Evolutionary conservation across 352 stramenopile genomes (phyloP).

Genomic region (Blastocystis sp.): DNA sequence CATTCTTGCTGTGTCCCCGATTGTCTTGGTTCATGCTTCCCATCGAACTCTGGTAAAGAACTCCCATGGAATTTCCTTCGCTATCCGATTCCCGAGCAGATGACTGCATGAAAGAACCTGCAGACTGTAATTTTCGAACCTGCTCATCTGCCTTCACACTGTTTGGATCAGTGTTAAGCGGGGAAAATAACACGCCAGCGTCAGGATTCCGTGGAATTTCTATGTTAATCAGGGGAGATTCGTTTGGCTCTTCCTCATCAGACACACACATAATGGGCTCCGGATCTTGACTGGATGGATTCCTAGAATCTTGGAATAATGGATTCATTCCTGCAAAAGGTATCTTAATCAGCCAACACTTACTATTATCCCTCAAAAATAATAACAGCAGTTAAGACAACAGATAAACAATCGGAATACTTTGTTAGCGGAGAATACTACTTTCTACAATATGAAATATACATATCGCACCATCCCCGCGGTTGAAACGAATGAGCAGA

Average conservation of each 20-base stretch:
- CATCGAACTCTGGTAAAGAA: slow-evolving; percentile 40
- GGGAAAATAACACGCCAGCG: not conserved
- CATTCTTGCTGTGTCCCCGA: not conserved
- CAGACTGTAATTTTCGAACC: not conserved
- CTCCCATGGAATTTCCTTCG: slow-evolving; percentile 46
- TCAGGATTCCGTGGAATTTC: not conserved
- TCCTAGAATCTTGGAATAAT: not conserved
- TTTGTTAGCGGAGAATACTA: not conserved
- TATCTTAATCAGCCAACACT: not conserved
- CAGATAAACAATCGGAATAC: not conserved
- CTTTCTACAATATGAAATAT: not conserved
- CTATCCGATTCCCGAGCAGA: slow-evolving; percentile 1
- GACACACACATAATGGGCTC: not conserved
- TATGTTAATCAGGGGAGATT: slow-evolving; percentile 3
- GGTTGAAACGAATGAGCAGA: not conserved
- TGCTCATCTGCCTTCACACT: not conserved
- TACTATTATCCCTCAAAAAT: not conserved
- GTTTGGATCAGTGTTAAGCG: not conserved
- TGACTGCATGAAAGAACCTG: not conserved
- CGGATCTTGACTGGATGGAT: not conserved
- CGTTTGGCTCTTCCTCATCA: not conserved
- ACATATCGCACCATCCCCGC: not conserved
- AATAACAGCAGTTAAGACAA: not conserved
- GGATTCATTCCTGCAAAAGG: not conserved
- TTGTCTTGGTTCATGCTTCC: not conserved